Evolutionary conservation across 768 basidiomycete genomes (phyloP), one percentile per base, ranked within the genome.

Genomic region (Crepidotus variabilis): DNA sequence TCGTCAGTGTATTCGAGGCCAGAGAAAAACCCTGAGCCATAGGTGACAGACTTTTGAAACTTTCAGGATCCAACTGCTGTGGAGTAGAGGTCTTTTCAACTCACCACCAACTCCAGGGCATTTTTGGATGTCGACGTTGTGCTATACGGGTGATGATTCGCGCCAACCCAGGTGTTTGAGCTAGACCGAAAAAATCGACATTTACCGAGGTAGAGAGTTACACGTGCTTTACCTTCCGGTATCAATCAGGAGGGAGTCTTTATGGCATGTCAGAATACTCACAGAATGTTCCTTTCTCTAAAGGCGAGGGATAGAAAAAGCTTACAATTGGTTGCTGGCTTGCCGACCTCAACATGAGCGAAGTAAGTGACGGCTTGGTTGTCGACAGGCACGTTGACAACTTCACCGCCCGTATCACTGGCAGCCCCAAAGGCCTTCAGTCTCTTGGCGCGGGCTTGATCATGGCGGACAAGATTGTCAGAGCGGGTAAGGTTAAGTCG

Each of bases 101-200:
- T 3, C 46, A 56, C 55, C 81, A 88, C 82, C 33, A n/a, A n/a
- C n/a, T n/a, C n/a, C n/a, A n/a, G n/a, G n/a, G n/a, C n/a, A n/a
- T n/a, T n/a, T n/a, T n/a, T 64, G 55, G 81, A 84, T 23, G 84
- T 80, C 55, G 72, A 72, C 7, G 86, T 86, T 58, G 59, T 56
- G 20, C 64, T 65, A 62, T 84, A 88, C 1, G 68, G 28, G 28
- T 28, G 13, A 18, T 62, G 69, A 9, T 24, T 60, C 24, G 86
- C 84, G 20, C 86, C 85, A 47, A 88, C 73, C 85, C 86, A 88
- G 22, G 85, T 87, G 71, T 87, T 88, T 14, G 86, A 85, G 67
- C 84, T 85, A 34, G 3, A 28, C 55, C 39, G 36, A 24, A 21
- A 16, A 55, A 13, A 16, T 4, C 8, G 28, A n/a, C 22, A 10